Conservation (phyloP, 495 filamentous ascomycete species). For the Tuber melanosporum region DNA sequence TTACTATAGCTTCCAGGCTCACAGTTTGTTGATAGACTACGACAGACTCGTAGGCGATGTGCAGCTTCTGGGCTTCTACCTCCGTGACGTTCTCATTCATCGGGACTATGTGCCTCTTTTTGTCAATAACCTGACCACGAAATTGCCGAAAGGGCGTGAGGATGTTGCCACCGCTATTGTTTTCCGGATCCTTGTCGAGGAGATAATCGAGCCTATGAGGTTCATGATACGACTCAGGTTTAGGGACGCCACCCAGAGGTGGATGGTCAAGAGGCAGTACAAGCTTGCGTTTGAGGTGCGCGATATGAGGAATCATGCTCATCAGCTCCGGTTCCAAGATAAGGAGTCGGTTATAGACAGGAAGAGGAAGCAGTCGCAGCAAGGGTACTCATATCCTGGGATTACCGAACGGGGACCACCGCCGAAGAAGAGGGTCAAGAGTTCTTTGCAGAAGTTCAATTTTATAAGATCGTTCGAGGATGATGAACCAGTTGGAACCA, state of each 20-base stretch:
- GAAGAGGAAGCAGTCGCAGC: neutral
- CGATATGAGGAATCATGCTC: neutral
- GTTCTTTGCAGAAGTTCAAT: neutral
- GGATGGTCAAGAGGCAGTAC: slow-evolving; percentile 22
- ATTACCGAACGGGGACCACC: neutral
- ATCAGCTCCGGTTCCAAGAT: slow-evolving; percentile 10
- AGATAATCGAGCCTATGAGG: slow-evolving; percentile 31
- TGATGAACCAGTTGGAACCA: neutral
- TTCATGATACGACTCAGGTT: slow-evolving; percentile 21
- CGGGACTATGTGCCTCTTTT: neutral
- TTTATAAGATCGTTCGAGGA: neutral
- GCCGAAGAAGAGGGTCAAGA: neutral
- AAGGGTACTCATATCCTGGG: neutral
- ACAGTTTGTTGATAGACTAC: slow-evolving; percentile 11
- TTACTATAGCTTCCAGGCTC: slow-evolving; percentile 12
- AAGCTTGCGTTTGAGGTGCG: slow-evolving; percentile 14
- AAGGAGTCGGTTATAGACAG: neutral
- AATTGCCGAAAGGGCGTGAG: slow-evolving; percentile 9
- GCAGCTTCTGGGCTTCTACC: slow-evolving; percentile 19
- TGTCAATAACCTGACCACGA: neutral
- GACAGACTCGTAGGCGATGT: neutral
- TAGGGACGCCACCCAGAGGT: slow-evolving; percentile 13
- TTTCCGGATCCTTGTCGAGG: slow-evolving; percentile 32
- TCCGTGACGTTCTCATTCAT: slow-evolving; percentile 22
- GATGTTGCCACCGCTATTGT: slow-evolving; percentile 20